Evolutionary conservation across 1,284 basidiomycete species (phyloP), one percentile per base, ranked within the genome.

Genomic region (Pseudozyma tsukubaensis): DNA sequence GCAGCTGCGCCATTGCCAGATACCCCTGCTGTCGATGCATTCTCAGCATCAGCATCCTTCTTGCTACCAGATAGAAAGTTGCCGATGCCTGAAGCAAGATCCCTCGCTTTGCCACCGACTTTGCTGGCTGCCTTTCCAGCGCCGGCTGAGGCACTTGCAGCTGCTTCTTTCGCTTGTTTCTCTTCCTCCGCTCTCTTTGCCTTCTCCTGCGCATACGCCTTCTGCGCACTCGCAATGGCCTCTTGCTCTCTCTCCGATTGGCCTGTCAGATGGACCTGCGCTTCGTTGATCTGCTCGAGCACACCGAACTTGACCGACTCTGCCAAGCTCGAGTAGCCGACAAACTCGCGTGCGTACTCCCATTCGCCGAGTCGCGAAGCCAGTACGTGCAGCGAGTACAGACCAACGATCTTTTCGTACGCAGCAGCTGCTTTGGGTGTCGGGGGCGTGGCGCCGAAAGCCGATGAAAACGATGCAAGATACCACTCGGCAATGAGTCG

Each of bases 401-500:
- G 59, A 0, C 62, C 76, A 2, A 81, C 57, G 24, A 79, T 67
- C 49, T 70, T 72, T 29, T 75, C 64, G 53, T 81, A 81, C 8
- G 75, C 69, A 7, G 63, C 61, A 3, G 62, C 51, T 6, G 68
- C 69, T 32, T 72, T 66, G 7, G 54, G 65, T 2, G 70, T 69
- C 0, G 70, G 62, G 18, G 50, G n/a, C 32, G 54, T 21, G 1
- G 59, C 57, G 14, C 57, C 59, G 10, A 75, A 69, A 18, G 70
- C 56, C 6, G 72, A 58, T 0, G 78, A 68, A 18, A 64, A 59
- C 4, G 75, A 72, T 19, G 72, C 66, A 5, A 80, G 72, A 47
- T 72, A 80, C 75, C 72, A 76, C 50, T 80, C 79, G n/a, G 75
- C 74, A 18, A 70, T 69, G 21, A 73, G 56, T 3, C 74, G 68